Percentiles rank a stretch among this genome's conserved stretches.
Evolutionary conservation across 169 alveolate species (phyloP).

Genomic region (Cryptosporidium muris): DNA sequence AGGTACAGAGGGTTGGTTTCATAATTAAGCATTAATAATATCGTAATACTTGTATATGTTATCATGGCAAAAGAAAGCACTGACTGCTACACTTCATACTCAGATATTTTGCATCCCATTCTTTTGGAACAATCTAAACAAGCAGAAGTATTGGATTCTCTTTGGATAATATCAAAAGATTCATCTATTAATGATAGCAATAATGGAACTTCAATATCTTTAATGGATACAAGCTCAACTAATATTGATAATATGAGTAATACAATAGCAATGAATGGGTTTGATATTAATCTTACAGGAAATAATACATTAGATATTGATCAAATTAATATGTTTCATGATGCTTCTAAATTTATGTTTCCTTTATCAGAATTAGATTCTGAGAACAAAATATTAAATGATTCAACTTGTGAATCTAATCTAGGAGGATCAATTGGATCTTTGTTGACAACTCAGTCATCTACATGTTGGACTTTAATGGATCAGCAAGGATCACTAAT

Average conservation of each 20-base stretch:
- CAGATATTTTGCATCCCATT: conserved; percentile 24
- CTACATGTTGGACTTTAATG: conserved; percentile 31
- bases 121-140: conserved; percentile 20
- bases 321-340: conserved; percentile 2
- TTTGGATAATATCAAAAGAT: conserved; percentile 9
- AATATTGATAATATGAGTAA: conserved; percentile 14
- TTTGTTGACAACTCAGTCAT: not conserved
- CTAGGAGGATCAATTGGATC: not conserved
- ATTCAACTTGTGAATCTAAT: not conserved
- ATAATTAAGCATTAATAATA: no score
- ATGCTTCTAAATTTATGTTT: conserved; percentile 43
- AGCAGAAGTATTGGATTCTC: conserved; percentile 5
- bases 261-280: conserved; percentile 24
- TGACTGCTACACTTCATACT: conserved; percentile 8
- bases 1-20: no score
- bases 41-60: no score
- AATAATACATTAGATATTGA: conserved; percentile 11
- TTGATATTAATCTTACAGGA: conserved; percentile 22
- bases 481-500: not conserved
- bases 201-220: not conserved
- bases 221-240: conserved; percentile 10
- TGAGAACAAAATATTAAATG: conserved; percentile 11
- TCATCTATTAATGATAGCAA: not conserved
- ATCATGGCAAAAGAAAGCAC: no score
- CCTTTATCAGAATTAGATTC: conserved; percentile 39